phyloP scores from a whole-genome alignment of 345 rosid species.

The Gossypium anomalum region DNA sequence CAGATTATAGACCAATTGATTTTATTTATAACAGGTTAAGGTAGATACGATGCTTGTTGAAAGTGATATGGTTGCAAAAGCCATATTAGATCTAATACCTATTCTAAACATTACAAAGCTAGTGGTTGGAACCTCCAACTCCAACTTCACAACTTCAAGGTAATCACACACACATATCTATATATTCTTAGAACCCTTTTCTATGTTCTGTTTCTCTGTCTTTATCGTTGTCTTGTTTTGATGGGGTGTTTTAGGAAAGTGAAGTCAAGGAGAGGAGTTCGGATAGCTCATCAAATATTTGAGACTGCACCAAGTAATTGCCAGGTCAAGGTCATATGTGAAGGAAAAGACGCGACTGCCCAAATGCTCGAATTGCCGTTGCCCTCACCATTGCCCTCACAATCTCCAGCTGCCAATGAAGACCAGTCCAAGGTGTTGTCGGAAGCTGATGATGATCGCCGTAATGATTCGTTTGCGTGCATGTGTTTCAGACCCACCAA shows the following conservation, averaged over 20 bases:
- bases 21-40: constrained; percentile 41
- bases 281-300: constrained; percentile 46
- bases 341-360: constrained; percentile 50
- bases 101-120: constrained; percentile 68
- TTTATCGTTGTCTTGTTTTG: neutral
- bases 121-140: constrained; percentile 65
- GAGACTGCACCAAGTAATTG: constrained; percentile 43
- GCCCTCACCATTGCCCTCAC: constrained; percentile 11
- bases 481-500: constrained; percentile 39
- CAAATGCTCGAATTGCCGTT: constrained; percentile 16
- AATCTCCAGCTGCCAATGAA: constrained; percentile 18
- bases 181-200: neutral
- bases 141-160: constrained; percentile 55
- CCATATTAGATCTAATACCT: constrained; percentile 63
- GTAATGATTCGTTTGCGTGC: constrained; percentile 32
- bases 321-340: constrained; percentile 54
- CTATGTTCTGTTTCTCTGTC: neutral
- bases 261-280: constrained; percentile 42
- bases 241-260: constrained; percentile 35
- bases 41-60: constrained; percentile 71
- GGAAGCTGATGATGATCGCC: constrained; percentile 13
- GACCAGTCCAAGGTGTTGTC: neutral
- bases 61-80: constrained; percentile 66
- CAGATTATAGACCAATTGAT: neutral
- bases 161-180: constrained; percentile 2